Base-by-base conservation (phyloP, 2,329 filamentous ascomycete species). In the Fusarium sp. region DNA sequence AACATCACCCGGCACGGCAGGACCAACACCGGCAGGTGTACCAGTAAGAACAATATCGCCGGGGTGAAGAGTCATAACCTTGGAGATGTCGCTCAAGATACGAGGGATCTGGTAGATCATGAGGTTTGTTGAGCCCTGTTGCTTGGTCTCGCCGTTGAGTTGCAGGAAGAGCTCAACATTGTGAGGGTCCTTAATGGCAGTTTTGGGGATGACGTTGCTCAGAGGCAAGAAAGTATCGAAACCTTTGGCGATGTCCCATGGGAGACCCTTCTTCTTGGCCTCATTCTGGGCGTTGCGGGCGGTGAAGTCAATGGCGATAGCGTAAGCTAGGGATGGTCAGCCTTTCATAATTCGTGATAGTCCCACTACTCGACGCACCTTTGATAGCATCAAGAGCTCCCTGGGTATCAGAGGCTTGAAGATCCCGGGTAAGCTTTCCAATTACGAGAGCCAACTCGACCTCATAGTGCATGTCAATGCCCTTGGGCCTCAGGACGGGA, bases 181-280 rank as follows among this genome's bases (percentile, higher is more conserved):
- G 82, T 98, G 95, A 38, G 96, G 96, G 84, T 98, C 91, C 18
- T 92, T 89, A 76, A 99, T 94, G 74, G 89, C 87, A 41, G 89
- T 87, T 85, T 97, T 97, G 76, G 91, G 87, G 78, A 99, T 97
- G 62, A 94, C 87, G 73, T 92, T 87, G 82, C 92, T 94, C 79
- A 99, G 89, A 66, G 96, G 96, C 58, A 97, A 88, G 86, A 99
- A 99, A 7, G 96, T 98, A 83, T 99, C 96, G 82, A 98, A 99
- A 52, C 96, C 96, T 87, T 99, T 99, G 77, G 94, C 93, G 75
- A 98, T 98, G 79, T 92, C 91, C 96, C 96, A 99, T 13, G 96
- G 96, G 22, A 98, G 91, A 41, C 96, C 95, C 87, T 83, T 98
- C 85, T 93, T 94, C 90, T 98, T 99, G 75, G 96, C 96, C 85